Base-by-base conservation (phyloP, 345 rosid species). In the Salix udensis region DNA sequence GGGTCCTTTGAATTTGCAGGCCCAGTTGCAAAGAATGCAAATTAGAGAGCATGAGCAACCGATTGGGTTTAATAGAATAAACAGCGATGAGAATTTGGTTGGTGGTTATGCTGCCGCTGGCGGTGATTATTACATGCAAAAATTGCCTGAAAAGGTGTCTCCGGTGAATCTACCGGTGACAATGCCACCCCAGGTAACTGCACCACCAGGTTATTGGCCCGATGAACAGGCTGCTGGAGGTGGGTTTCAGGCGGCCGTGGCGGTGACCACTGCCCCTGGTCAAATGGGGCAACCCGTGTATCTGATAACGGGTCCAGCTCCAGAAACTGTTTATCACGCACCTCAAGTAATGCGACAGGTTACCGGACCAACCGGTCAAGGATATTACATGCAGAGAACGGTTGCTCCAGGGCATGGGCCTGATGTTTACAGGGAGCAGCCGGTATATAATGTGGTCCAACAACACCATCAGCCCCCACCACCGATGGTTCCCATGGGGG, bases 361-460 rank as follows among this genome's bases (percentile, higher is more conserved):
- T 0, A 46, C 85, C 68, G 89, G 88, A 50, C 93, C 87, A 85
- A 67, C 81, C 6, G 84, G 89, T 86, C 97, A 90, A 80, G 91
- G 90, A 4, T 91, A 89, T 76, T 95, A 91, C 83, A 62, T 89
- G 75, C 98, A 91, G 73, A 74, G 96, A 79, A 78, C 89, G 84
- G 82, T 81, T 0, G 84, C 62, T 26, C 84, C 37, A 7, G 71
- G 62, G 14, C 61, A 15, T 8, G 70, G 77, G 19, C 78, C 86
- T 1, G 97, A 92, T n/a, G 81, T 83, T 68, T 94, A 92, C 91
- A 77, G 97, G 62, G 98, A 94, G 36, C 96, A 85, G 34, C 89
- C 79, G 62, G n/a, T 88, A 11, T 92, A 88, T 86, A 89, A 83
- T 84, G 24, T 92, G 81, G 78, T 85, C 65, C 80, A 86, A 34